phyloP scores from a whole-genome alignment of 306 rosid genomes.

The Pachyrhizus erosus region DNA sequence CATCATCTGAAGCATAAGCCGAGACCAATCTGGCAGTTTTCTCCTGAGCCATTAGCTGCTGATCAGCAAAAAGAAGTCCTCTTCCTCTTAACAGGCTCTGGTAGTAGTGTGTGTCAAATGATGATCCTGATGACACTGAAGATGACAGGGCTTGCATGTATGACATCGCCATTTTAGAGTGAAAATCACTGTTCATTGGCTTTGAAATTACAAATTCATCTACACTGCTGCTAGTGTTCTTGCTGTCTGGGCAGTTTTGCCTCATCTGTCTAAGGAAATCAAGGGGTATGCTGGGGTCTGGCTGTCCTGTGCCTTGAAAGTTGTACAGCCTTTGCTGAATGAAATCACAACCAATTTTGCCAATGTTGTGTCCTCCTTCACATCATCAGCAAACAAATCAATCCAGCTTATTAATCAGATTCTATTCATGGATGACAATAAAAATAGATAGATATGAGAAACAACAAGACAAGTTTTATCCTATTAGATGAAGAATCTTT shows the following conservation, averaged over 20 bases:
- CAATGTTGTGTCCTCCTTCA: constrained; percentile 90
- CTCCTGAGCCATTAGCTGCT: constrained; percentile 73
- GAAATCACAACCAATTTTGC: constrained; percentile 77
- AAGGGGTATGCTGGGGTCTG: constrained; percentile 70
- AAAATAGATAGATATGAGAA: background rate
- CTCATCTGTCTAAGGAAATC: constrained; percentile 68
- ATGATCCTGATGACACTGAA: constrained; percentile 59
- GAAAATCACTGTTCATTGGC: constrained; percentile 22
- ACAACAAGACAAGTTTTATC: background rate
- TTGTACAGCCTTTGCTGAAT: constrained; percentile 66
- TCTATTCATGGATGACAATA: constrained; percentile 8
- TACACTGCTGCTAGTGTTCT: constrained; percentile 3
- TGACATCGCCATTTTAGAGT: constrained; percentile 49
- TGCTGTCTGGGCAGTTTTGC: constrained; percentile 50
- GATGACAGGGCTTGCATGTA: constrained; percentile 57
- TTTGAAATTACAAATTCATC: constrained; percentile 25
- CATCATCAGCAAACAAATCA: constrained; percentile 34
- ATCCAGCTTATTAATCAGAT: constrained; percentile 6
- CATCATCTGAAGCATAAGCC: constrained; percentile 82
- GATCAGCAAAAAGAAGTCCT: constrained; percentile 87
- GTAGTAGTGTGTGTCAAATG: constrained; percentile 75
- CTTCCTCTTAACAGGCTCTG: constrained; percentile 68
- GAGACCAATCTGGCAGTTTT: constrained; percentile 68
- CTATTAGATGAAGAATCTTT: background rate
- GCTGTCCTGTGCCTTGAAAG: constrained; percentile 70